These are phyloP conservation scores for Oxytropis ochrocephala DNA, from an alignment of 306 rosid genomes.

Conservation along the genomic window DNA sequence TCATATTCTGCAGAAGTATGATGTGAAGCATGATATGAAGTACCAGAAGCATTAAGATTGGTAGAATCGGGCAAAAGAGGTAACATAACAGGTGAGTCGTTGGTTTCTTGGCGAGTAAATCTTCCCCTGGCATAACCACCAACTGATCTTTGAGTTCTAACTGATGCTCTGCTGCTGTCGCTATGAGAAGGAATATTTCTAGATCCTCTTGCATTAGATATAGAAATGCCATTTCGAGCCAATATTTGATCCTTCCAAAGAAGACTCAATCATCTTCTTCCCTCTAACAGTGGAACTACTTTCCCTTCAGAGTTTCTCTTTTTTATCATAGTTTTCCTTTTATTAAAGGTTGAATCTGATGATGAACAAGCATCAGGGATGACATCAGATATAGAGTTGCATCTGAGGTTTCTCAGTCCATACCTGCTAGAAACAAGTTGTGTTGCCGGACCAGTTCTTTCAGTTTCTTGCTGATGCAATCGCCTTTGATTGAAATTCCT, in stretches of 20 bases:
- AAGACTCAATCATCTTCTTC: conserved; percentile 46
- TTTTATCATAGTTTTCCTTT: conserved; percentile 37
- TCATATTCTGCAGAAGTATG: conserved; percentile 40
- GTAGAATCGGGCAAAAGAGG: conserved; percentile 32
- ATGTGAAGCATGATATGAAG: conserved; percentile 26
- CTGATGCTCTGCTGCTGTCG: conserved; percentile 40
- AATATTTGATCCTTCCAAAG: conserved; percentile 34
- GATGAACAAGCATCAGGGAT: conserved; percentile 46
- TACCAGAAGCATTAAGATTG: conserved; percentile 35
- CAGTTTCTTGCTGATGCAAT: conserved; percentile 36
- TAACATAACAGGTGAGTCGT: conserved; percentile 20
- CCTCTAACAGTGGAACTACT: conserved; percentile 58
- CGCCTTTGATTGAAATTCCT: conserved; percentile 44
- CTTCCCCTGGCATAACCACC: conserved; percentile 35
- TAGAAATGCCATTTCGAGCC: conserved; percentile 44
- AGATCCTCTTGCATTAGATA: conserved; percentile 55
- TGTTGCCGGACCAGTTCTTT: conserved; percentile 31
- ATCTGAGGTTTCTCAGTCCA: conserved; percentile 51
- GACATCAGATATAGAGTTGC: conserved; percentile 59
- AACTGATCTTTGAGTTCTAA: conserved; percentile 45
- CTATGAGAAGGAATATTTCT: conserved; percentile 38
- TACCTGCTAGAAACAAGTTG: conserved; percentile 42
- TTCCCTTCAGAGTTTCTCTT: conserved; percentile 50
- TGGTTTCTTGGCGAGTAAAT: conserved; percentile 39
- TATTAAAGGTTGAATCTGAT: conserved; percentile 36